These are phyloP conservation scores for Astrothelium macrocarpum DNA, from an alignment of 495 filamentous ascomycete genomes.

Conservation along the genomic window DNA sequence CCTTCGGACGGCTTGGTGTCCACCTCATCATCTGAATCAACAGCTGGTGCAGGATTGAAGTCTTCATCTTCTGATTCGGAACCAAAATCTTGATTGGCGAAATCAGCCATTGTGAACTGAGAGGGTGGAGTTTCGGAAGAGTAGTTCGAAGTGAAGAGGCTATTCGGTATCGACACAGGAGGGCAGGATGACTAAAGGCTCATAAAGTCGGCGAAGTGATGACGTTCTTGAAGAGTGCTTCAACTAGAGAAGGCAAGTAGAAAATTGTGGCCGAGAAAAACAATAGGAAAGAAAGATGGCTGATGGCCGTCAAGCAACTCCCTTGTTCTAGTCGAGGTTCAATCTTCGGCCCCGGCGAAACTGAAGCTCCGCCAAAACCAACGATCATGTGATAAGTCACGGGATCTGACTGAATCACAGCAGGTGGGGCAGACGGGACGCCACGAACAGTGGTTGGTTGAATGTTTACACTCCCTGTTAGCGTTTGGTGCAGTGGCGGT, in stretches of 20 bases:
- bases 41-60: constrained; percentile 23
- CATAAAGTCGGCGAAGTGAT: too few species aligned
- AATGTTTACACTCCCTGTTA: too few species aligned
- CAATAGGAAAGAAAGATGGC: background rate
- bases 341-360: background rate
- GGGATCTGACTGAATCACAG: too few species aligned
- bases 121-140: background rate
- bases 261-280: too few species aligned
- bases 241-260: too few species aligned
- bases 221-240: too few species aligned
- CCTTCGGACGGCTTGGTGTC: constrained; percentile 13
- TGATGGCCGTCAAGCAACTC: background rate
- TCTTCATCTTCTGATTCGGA: constrained; percentile 25
- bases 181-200: too few species aligned
- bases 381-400: background rate
- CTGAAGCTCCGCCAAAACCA: background rate
- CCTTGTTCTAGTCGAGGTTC: too few species aligned
- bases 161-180: too few species aligned
- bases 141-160: background rate
- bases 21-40: constrained; percentile 22
- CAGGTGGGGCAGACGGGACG: too few species aligned
- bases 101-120: constrained; percentile 9
- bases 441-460: too few species aligned
- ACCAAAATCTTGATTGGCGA: constrained; percentile 21
- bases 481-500: too few species aligned